Percentiles rank a stretch among this genome's conserved stretches.
These are phyloP conservation scores for Viridothelium virens DNA, from an alignment of 495 filamentous ascomycete species.

Conservation along the genomic window DNA sequence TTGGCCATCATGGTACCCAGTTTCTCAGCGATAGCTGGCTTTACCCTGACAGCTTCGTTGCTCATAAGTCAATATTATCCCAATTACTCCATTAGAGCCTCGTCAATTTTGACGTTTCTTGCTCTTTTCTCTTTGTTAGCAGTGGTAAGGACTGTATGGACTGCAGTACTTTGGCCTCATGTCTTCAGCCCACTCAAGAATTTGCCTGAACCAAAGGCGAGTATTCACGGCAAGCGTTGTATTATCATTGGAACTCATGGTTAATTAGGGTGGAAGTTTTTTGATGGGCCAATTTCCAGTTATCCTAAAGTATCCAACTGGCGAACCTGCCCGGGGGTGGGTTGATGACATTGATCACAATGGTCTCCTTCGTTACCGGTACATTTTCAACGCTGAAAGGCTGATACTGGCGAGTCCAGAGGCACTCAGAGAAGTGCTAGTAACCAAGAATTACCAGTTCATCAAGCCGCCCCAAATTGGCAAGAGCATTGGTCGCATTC, in stretches of 20 bases:
- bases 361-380: constrained; percentile 72
- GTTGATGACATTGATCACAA: constrained; percentile 70
- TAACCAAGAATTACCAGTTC: constrained; percentile 70
- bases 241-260: neutral
- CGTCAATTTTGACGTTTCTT: constrained; percentile 12
- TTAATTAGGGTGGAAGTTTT: constrained; percentile 35
- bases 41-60: constrained; percentile 16
- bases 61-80: constrained; percentile 18
- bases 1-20: constrained; percentile 12
- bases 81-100: constrained; percentile 6
- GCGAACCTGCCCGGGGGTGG: constrained; percentile 59
- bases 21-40: constrained; percentile 10
- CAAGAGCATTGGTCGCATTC: constrained; percentile 50
- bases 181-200: constrained; percentile 55
- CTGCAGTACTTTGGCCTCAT: constrained; percentile 50
- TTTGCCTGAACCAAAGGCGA: constrained; percentile 23
- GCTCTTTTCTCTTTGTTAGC: constrained; percentile 17
- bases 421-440: constrained; percentile 48
- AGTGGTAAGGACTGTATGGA: constrained; percentile 21
- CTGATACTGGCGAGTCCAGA: constrained; percentile 59
- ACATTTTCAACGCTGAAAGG: constrained; percentile 62
- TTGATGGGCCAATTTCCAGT: constrained; percentile 49
- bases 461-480: constrained; percentile 58
- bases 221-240: neutral
- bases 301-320: constrained; percentile 53